Evolutionary conservation across 441 rosid species (phyloP), one percentile per base, ranked within the genome.

Genomic region (Pelargonium australe): DNA sequence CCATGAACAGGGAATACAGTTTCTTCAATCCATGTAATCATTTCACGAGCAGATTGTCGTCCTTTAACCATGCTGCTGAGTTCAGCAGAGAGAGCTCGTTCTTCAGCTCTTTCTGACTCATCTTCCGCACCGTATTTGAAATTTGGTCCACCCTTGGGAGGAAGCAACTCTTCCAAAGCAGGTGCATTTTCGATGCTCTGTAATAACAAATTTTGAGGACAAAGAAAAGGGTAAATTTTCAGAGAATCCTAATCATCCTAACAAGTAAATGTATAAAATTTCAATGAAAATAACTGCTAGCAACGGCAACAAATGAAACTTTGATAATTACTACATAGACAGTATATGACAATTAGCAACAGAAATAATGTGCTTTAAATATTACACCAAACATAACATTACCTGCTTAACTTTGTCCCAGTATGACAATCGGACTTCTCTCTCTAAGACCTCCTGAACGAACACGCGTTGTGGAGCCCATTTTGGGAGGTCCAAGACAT

Each of bases 341-440:
- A 34, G 7, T 34, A 4, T 34, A 34, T 20, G 23, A 20, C 23
- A 4, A 34, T 34, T 34, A 34, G 40, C 40, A 34, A 34, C 40
- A 34, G 40, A 34, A 60, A 10, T 9, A 13, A 61, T 10, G 13
- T 17, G 19, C 5, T 62, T 62, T 13, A 13, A n/a, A 31, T 62
- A 12, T 31, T 28, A 62, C 8, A 68, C 12, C 34, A 10, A 25
- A 45, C 44, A 31, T 19, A 19, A 63, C 23, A 68, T 65, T 83
- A 95, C 98, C 97, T 92, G 98, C 87, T 95, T 95, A 76, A 95
- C 83, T 79, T 88, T 92, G 69, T 95, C 99, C 99, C 99, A 95
- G 78, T 95, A 95, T 66, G 99, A 95, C 65, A 95, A 81, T 66
- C 98, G 97, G 34, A 89, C 86, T 90, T 95, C 99, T 82, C 99